A percentile compares a stretch with the other conserved stretches of the same genome.
Evolutionary conservation across 1,139 yeast species (phyloP).

Genomic region (Debaryomyces subglobosus): DNA sequence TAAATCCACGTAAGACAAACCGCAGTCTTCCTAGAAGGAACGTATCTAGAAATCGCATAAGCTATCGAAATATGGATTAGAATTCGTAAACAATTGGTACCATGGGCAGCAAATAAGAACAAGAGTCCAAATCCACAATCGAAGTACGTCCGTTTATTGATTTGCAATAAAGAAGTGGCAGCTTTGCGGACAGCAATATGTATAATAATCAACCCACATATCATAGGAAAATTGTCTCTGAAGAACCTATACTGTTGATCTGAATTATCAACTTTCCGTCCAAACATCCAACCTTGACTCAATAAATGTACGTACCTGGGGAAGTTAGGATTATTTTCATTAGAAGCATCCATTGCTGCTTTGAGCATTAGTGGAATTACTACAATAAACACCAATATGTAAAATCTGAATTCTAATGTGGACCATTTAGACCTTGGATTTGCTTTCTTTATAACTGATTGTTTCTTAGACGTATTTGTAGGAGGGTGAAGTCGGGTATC

Average conservation of each 20-base stretch:
- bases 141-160: conserved; percentile 50
- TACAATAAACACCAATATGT: conserved; percentile 60
- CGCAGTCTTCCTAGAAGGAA: conserved; percentile 33
- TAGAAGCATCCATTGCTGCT: conserved; percentile 81
- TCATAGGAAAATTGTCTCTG: conserved; percentile 71
- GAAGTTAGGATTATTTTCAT: conserved; percentile 78
- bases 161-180: conserved; percentile 22
- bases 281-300: conserved; percentile 75
- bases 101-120: conserved; percentile 79
- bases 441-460: conserved; percentile 46
- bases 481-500: conserved; percentile 74
- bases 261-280: conserved; percentile 83
- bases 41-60: conserved; percentile 54
- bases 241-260: conserved; percentile 89
- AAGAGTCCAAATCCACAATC: conserved; percentile 74
- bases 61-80: conserved; percentile 57
- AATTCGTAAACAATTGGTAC: conserved; percentile 68
- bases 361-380: conserved; percentile 82
- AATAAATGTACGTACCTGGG: conserved; percentile 61
- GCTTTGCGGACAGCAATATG: conserved; percentile 58
- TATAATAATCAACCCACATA: conserved; percentile 53
- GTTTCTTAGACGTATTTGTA: conserved; percentile 44
- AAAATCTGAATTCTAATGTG: conserved; percentile 72
- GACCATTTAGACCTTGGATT: conserved; percentile 65
- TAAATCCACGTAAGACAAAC: conserved; percentile 66